A percentile compares a stretch with the other conserved stretches of the same genome.
Evolutionary conservation across 2,329 filamentous ascomycete genomes (phyloP).

Genomic region (Colletotrichum tamarilloi): DNA sequence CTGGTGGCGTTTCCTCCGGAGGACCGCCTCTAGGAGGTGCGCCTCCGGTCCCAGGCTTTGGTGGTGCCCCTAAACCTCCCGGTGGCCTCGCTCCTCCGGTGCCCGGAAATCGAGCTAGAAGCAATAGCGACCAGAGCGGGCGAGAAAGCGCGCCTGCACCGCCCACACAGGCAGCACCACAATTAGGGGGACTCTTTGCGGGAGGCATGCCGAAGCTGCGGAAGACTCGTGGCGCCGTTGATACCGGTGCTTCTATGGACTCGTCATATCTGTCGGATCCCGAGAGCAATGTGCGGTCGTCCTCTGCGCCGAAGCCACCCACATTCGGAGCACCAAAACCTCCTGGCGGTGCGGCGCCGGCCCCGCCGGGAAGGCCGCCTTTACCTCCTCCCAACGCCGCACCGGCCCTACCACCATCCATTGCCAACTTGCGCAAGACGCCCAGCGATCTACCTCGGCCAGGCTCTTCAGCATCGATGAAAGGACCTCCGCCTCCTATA

Average conservation of each 20-base stretch:
- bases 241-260: conserved; percentile 70
- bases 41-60: conserved; percentile 79
- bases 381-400: conserved; percentile 56
- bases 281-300: conserved; percentile 62
- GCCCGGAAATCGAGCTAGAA: conserved; percentile 77
- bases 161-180: conserved; percentile 73
- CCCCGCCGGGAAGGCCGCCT: conserved; percentile 65
- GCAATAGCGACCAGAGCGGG: conserved; percentile 81
- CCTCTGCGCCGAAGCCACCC: conserved; percentile 65
- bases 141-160: conserved; percentile 52
- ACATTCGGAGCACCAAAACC: conserved; percentile 66
- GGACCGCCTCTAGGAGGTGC: conserved; percentile 77
- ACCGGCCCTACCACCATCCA: conserved; percentile 61
- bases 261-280: conserved; percentile 85
- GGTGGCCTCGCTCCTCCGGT: conserved; percentile 78
- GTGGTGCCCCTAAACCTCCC: conserved; percentile 59
- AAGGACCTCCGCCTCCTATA: conserved; percentile 80
- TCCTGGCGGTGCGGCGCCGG: conserved; percentile 69
- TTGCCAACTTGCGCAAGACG: conserved; percentile 71
- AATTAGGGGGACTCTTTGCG: conserved; percentile 88
- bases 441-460: conserved; percentile 64
- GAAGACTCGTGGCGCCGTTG: conserved; percentile 83
- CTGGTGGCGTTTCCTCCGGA: conserved; percentile 58
- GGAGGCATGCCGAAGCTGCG: conserved; percentile 96
- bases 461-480: conserved; percentile 68